A percentile compares a stretch with the other conserved stretches of the same genome.
Conservation (phyloP, 352 stramenopile species). For the Globisporangium paddicum region DNA sequence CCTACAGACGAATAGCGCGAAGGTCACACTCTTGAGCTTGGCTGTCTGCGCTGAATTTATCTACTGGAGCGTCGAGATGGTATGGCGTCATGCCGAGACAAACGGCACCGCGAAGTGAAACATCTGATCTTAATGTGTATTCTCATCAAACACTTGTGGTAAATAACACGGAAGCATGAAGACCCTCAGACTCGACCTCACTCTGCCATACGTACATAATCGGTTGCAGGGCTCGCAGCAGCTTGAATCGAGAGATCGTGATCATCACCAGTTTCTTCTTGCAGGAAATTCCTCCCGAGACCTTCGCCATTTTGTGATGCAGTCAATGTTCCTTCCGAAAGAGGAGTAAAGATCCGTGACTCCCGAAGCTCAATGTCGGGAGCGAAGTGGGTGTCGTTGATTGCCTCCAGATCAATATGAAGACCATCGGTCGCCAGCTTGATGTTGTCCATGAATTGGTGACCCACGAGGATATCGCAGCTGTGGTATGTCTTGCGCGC, state of each 20-base stretch:
- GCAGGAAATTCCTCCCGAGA: not conserved
- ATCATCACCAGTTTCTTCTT: not conserved
- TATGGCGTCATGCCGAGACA: not conserved
- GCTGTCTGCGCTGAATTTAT: not conserved
- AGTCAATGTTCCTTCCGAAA: not conserved
- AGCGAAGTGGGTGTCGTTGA: constrained; percentile 43
- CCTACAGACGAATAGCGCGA: not conserved
- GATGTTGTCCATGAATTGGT: constrained; percentile 65
- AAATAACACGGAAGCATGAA: not conserved
- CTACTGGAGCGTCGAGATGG: not conserved
- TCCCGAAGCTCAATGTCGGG: constrained; percentile 23
- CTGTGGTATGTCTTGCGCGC: constrained; percentile 52
- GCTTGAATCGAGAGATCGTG: not conserved
- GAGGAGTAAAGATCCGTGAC: constrained; percentile 16
- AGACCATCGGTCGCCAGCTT: constrained; percentile 42
- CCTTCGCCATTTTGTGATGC: not conserved
- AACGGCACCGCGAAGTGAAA: not conserved
- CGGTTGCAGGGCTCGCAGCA: not conserved
- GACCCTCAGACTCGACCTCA: not conserved
- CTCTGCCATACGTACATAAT: not conserved
- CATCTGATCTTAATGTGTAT: not conserved
- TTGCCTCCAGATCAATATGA: constrained; percentile 48
- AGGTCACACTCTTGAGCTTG: not conserved
- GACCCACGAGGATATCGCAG: constrained; percentile 51
- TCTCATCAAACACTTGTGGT: not conserved